phyloP scores from a whole-genome alignment of 2,329 filamentous ascomycete genomes.

The Grosmannia huntii region DNA sequence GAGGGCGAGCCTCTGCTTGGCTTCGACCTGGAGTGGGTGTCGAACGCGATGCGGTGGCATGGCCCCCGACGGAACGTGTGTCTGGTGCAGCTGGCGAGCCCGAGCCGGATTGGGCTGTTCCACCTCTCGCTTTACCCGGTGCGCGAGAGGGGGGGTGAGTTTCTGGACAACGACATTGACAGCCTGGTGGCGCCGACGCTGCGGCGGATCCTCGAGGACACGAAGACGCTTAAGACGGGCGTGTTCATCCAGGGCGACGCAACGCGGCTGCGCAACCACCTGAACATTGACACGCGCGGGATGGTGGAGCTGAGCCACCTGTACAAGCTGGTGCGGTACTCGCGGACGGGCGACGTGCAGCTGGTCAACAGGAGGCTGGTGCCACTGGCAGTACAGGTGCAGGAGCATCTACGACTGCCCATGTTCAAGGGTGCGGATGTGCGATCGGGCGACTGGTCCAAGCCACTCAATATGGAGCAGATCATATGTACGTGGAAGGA shows the following conservation, averaged over 20 bases:
- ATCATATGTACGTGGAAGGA: conserved; percentile 38
- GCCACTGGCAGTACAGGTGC: conserved; percentile 54
- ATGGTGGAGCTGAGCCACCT: conserved; percentile 75
- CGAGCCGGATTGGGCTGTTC: conserved; percentile 66
- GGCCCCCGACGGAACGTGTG: conserved; percentile 59
- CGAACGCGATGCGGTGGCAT: conserved; percentile 30
- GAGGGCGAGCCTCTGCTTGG: conserved; percentile 59
- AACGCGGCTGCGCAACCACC: conserved; percentile 52
- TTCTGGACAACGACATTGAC: not conserved
- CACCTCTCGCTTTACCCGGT: conserved; percentile 57
- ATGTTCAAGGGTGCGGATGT: conserved; percentile 61
- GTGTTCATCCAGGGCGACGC: conserved; percentile 62
- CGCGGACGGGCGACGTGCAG: conserved; percentile 32
- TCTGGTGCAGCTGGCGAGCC: conserved; percentile 69
- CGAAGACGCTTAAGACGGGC: conserved; percentile 59
- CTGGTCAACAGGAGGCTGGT: conserved; percentile 56
- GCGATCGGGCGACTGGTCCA: conserved; percentile 63
- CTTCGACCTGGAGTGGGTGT: conserved; percentile 80
- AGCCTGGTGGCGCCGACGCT: conserved; percentile 61
- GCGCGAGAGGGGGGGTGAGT: conserved; percentile 15
- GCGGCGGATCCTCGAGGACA: conserved; percentile 57
- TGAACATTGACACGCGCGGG: conserved; percentile 52
- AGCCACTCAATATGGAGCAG: conserved; percentile 48
- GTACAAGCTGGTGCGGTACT: conserved; percentile 63
- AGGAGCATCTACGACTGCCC: conserved; percentile 59